phyloP scores from a whole-genome alignment of 1,139 yeast genomes.

The Yamadazyma diospyri region DNA sequence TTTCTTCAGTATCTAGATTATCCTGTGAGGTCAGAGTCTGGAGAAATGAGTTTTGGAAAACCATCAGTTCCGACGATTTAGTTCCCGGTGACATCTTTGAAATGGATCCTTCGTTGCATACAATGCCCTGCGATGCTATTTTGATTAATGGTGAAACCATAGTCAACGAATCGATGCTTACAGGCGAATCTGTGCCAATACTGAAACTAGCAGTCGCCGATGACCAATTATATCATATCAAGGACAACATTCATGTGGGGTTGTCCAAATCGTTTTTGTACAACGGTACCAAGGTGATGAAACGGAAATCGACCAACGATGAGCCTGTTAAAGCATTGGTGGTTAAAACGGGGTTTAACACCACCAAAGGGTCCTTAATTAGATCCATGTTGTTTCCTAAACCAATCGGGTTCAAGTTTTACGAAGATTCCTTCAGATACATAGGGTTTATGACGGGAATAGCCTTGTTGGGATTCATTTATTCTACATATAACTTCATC shows the following conservation, averaged over 20 bases:
- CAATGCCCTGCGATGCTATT: constrained; percentile 87
- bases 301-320: constrained; percentile 64
- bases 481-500: constrained; percentile 81
- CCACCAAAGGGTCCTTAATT: constrained; percentile 93
- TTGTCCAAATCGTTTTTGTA: constrained; percentile 75
- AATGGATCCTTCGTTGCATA: constrained; percentile 72
- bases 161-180: constrained; percentile 90
- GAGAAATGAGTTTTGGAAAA: constrained; percentile 93
- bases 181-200: constrained; percentile 98
- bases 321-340: constrained; percentile 86
- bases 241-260: constrained; percentile 60
- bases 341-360: constrained; percentile 85
- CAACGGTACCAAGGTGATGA: constrained; percentile 83
- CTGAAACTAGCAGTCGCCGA: constrained; percentile 68
- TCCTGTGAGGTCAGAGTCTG: constrained; percentile 83
- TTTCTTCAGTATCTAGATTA: constrained; percentile 70
- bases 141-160: constrained; percentile 89
- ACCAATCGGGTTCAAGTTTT: constrained; percentile 90
- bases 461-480: constrained; percentile 79
- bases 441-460: constrained; percentile 91
- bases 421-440: constrained; percentile 89
- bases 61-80: constrained; percentile 69
- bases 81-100: constrained; percentile 97
- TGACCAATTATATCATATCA: constrained; percentile 55
- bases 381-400: constrained; percentile 96